Conservation (phyloP, 768 basidiomycete genomes). For the Russula lepida region DNA sequence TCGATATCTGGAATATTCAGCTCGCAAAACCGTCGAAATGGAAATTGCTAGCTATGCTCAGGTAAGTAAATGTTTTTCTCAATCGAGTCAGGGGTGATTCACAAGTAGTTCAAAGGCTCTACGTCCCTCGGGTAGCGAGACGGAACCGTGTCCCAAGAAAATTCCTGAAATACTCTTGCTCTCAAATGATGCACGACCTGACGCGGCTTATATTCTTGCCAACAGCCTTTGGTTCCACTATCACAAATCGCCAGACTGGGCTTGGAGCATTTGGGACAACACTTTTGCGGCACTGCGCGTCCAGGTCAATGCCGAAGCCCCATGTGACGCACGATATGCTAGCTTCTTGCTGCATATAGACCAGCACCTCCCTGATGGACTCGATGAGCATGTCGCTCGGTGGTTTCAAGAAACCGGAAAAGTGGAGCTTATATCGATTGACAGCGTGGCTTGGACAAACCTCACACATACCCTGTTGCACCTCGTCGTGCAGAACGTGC, state of each 20-base stretch:
- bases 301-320: slow-evolving; percentile 38
- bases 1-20: slow-evolving; percentile 42
- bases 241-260: slow-evolving; percentile 64
- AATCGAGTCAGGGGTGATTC: neutral
- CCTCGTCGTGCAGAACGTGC: slow-evolving; percentile 55
- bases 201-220: slow-evolving; percentile 62
- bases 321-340: slow-evolving; percentile 58
- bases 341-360: slow-evolving; percentile 66
- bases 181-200: slow-evolving; percentile 46
- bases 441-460: slow-evolving; percentile 57
- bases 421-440: slow-evolving; percentile 51
- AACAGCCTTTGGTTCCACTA: slow-evolving; percentile 80
- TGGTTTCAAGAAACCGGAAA: slow-evolving; percentile 69
- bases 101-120: slow-evolving; percentile 30
- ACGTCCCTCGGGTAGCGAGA: slow-evolving; percentile 31
- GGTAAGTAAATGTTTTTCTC: slow-evolving; percentile 32
- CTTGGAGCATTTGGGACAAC: slow-evolving; percentile 80
- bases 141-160: slow-evolving; percentile 30
- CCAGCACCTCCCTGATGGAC: slow-evolving; percentile 63
- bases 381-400: slow-evolving; percentile 59
- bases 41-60: slow-evolving; percentile 56
- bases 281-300: slow-evolving; percentile 67
- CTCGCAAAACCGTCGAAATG: slow-evolving; percentile 50
- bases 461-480: slow-evolving; percentile 54
- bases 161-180: slow-evolving; percentile 61